phyloP scores from a whole-genome alignment of 331 rosid species.

The Erythrophleum ivorense region DNA sequence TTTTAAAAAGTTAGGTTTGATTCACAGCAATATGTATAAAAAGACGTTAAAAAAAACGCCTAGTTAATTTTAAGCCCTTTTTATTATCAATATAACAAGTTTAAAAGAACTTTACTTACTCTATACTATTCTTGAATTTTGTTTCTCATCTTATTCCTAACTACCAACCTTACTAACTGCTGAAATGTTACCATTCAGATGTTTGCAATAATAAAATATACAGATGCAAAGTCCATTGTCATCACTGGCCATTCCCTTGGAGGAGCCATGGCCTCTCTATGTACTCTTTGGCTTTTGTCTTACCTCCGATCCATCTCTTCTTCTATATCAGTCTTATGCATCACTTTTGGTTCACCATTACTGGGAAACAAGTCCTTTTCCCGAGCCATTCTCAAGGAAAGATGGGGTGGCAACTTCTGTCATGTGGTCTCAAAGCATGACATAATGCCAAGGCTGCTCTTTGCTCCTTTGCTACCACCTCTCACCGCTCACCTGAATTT shows the following conservation, averaged over 20 bases:
- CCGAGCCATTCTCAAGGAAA: slow-evolving; percentile 58
- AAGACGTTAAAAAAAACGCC: background rate
- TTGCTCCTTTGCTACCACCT: slow-evolving; percentile 52
- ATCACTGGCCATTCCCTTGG: slow-evolving; percentile 82
- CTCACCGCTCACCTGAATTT: slow-evolving; percentile 47
- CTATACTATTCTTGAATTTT: background rate
- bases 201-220: slow-evolving; percentile 38
- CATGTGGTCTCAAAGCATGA: slow-evolving; percentile 70
- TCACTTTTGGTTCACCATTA: slow-evolving; percentile 79
- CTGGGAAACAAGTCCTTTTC: slow-evolving; percentile 68
- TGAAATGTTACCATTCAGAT: slow-evolving; percentile 49
- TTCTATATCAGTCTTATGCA: slow-evolving; percentile 53
- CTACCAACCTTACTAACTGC: background rate
- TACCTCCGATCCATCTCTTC: slow-evolving; percentile 45
- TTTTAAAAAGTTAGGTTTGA: background rate
- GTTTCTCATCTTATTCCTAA: slow-evolving; percentile 10
- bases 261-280: slow-evolving; percentile 69
- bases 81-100: background rate
- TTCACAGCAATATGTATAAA: background rate
- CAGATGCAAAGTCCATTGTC: slow-evolving; percentile 61
- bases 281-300: slow-evolving; percentile 71
- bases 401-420: slow-evolving; percentile 78
- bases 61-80: background rate
- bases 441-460: slow-evolving; percentile 71
- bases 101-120: background rate